Evolutionary conservation across 768 basidiomycete genomes (phyloP).

Genomic region (Coprinopsis cinerea): DNA sequence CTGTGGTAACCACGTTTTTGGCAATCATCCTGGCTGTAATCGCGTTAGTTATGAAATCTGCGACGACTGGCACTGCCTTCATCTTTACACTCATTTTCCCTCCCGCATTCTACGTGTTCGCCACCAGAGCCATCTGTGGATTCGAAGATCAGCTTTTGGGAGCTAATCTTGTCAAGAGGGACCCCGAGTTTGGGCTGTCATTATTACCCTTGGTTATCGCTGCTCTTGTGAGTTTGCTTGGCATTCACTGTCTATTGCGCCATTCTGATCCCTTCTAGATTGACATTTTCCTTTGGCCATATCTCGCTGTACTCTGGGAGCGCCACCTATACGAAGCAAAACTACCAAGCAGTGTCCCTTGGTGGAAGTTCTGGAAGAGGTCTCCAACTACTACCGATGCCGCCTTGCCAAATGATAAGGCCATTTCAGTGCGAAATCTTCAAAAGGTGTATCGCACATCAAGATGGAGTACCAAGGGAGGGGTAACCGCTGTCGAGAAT

Average conservation of each 20-base stretch:
- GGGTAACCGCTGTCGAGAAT: conserved; percentile 58
- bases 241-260: not conserved
- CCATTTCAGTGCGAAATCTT: conserved; percentile 58
- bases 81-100: conserved; percentile 70
- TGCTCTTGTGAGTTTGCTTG: conserved; percentile 46
- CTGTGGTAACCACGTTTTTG: conserved; percentile 59
- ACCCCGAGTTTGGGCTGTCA: conserved; percentile 53
- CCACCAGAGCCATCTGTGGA: conserved; percentile 58
- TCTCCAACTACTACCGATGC: conserved; percentile 9
- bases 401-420: conserved; percentile 32
- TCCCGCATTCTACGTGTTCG: conserved; percentile 71
- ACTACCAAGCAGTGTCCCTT: conserved; percentile 23
- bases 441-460: conserved; percentile 53
- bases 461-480: conserved; percentile 38
- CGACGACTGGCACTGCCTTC: conserved; percentile 41
- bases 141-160: conserved; percentile 56
- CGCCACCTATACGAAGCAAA: conserved; percentile 54
- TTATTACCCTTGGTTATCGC: conserved; percentile 58
- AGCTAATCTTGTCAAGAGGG: conserved; percentile 48
- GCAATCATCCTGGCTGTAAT: conserved; percentile 63
- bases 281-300: conserved; percentile 71
- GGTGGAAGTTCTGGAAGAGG: conserved; percentile 33
- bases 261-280: conserved; percentile 35
- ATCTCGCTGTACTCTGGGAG: conserved; percentile 55
- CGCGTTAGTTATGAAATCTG: conserved; percentile 46